Evolutionary conservation across 768 basidiomycete species (phyloP).

Genomic region (Phallus indusiatus): DNA sequence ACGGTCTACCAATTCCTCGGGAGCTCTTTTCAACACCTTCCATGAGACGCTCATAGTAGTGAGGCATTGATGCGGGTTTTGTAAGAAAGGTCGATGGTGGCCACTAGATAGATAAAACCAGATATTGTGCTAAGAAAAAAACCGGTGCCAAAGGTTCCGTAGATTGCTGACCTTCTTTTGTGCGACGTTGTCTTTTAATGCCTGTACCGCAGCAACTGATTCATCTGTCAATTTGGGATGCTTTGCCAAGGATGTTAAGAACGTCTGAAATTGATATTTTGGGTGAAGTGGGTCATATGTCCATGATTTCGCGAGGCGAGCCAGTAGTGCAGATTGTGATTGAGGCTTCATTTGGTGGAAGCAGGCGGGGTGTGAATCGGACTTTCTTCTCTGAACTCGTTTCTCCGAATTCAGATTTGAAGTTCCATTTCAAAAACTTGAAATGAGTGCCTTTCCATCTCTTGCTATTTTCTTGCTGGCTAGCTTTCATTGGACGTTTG

Average conservation of each 20-base stretch:
- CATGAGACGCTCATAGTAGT: slow-evolving; percentile 62
- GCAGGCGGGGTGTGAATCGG: background rate
- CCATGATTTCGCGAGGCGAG: slow-evolving; percentile 52
- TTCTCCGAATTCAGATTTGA: too few relatives aligned
- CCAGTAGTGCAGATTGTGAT: slow-evolving; percentile 29
- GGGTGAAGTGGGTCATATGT: slow-evolving; percentile 67
- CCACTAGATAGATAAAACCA: slow-evolving; percentile 36
- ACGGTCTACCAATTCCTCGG: slow-evolving; percentile 65
- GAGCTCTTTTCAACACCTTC: slow-evolving; percentile 70
- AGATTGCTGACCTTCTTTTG: slow-evolving; percentile 42
- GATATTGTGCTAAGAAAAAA: background rate
- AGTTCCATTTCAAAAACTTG: too few relatives aligned
- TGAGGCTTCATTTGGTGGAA: background rate
- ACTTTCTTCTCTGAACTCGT: too few relatives aligned
- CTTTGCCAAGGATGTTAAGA: slow-evolving; percentile 52
- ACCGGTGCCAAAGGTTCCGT: slow-evolving; percentile 7
- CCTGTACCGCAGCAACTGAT: slow-evolving; percentile 51
- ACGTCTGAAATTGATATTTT: slow-evolving; percentile 59
- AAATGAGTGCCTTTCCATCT: too few relatives aligned
- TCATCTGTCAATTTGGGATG: slow-evolving; percentile 59
- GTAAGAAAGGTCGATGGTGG: slow-evolving; percentile 53
- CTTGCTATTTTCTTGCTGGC: too few relatives aligned
- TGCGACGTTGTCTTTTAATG: slow-evolving; percentile 44
- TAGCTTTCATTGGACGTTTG: too few relatives aligned
- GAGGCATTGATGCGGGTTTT: slow-evolving; percentile 60